Conservation (phyloP, 2,329 filamentous ascomycete genomes). For the Keithomyces neogunnii region DNA sequence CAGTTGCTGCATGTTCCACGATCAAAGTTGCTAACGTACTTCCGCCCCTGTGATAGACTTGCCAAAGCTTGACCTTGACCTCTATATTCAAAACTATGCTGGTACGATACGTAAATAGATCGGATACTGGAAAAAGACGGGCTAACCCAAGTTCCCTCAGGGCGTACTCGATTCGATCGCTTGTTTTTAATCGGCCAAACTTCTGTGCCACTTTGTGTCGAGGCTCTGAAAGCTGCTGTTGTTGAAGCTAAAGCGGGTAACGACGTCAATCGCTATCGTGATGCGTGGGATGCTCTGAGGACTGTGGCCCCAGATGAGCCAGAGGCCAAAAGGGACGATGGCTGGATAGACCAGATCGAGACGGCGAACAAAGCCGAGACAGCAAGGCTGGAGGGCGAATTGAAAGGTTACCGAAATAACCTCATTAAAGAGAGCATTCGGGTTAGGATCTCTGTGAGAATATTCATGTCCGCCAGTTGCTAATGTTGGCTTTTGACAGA, state of each 20-base stretch:
- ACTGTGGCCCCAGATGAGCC: slow-evolving; percentile 57
- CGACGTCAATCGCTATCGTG: slow-evolving; percentile 64
- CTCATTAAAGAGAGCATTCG: slow-evolving; percentile 94
- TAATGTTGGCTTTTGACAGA: slow-evolving; percentile 41
- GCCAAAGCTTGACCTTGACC: slow-evolving; percentile 85
- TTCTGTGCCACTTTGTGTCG: slow-evolving; percentile 66
- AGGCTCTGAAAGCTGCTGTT: slow-evolving; percentile 73
- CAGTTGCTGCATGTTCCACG: background rate
- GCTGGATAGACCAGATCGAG: slow-evolving; percentile 67
- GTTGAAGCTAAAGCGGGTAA: slow-evolving; percentile 66
- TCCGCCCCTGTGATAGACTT: slow-evolving; percentile 40
- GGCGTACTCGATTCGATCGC: slow-evolving; percentile 71
- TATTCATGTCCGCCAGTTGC: too few species aligned
- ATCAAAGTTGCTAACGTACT: background rate
- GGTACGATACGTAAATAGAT: slow-evolving; percentile 40
- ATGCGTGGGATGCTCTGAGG: slow-evolving; percentile 57
- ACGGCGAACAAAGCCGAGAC: slow-evolving; percentile 62
- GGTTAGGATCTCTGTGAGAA: slow-evolving; percentile 34
- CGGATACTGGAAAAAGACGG: too few species aligned
- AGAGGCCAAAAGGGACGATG: slow-evolving; percentile 56
- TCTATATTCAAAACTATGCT: slow-evolving; percentile 82
- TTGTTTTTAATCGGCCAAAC: slow-evolving; percentile 73
- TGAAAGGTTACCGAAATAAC: slow-evolving; percentile 94
- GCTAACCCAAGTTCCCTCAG: slow-evolving; percentile 32
- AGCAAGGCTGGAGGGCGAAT: slow-evolving; percentile 68